Conservation (phyloP, 495 filamentous ascomycete species). For the Penicillium dipodomyicola region DNA sequence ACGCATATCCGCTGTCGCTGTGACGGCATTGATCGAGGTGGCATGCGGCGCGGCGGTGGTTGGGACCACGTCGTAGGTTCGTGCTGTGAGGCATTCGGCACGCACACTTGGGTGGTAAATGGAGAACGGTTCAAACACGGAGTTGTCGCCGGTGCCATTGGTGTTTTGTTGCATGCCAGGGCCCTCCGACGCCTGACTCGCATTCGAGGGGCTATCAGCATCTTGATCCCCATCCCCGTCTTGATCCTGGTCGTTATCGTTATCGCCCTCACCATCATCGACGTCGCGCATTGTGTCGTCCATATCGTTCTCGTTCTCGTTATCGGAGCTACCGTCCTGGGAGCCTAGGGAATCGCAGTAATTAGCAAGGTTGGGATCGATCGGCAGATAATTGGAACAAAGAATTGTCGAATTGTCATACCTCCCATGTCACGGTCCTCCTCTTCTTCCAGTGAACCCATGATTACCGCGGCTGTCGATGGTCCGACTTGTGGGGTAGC, state of each 20-base stretch:
- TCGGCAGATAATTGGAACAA: neutral
- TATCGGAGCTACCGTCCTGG: slow-evolving; percentile 66
- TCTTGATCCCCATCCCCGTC: slow-evolving; percentile 62
- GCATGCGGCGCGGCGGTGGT: slow-evolving; percentile 95
- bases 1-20: slow-evolving; percentile 89
- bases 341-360: slow-evolving; percentile 37
- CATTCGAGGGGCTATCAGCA: slow-evolving; percentile 50
- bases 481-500: neutral
- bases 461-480: slow-evolving; percentile 10
- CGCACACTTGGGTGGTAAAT: slow-evolving; percentile 63
- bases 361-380: slow-evolving; percentile 12
- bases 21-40: slow-evolving; percentile 91
- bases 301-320: slow-evolving; percentile 67
- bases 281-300: slow-evolving; percentile 66
- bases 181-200: slow-evolving; percentile 47
- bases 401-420: slow-evolving; percentile 23
- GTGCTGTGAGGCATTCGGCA: slow-evolving; percentile 77
- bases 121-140: slow-evolving; percentile 33
- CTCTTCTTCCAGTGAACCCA: slow-evolving; percentile 45
- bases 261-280: slow-evolving; percentile 59
- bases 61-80: slow-evolving; percentile 90
- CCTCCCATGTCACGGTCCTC: slow-evolving; percentile 57
- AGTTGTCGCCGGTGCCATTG: slow-evolving; percentile 33
- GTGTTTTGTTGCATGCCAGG: slow-evolving; percentile 43
- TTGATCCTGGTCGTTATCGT: slow-evolving; percentile 22